A percentile compares a stretch with the other conserved stretches of the same genome.
Evolutionary conservation across 2,329 filamentous ascomycete genomes (phyloP).

Genomic region (Nothophaeocryptopus gaeumannii): DNA sequence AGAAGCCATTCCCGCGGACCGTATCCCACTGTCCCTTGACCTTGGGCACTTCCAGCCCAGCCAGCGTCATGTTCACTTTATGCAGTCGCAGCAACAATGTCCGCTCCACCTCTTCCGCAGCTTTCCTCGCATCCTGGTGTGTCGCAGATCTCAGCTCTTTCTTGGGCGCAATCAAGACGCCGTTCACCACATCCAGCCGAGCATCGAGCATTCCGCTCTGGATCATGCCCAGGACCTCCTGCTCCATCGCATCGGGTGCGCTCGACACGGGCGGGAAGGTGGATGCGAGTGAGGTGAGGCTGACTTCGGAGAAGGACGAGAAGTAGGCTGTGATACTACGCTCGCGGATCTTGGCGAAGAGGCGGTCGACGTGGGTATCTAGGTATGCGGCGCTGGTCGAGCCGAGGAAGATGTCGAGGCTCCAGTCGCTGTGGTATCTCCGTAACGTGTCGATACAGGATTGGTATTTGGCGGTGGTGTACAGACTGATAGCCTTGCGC

Average conservation of each 20-base stretch:
- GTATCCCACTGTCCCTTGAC: slow-evolving; percentile 11
- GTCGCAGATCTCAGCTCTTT: slow-evolving; percentile 65
- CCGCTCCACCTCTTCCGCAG: slow-evolving; percentile 68
- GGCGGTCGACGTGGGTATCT: slow-evolving; percentile 57
- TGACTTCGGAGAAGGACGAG: slow-evolving; percentile 83
- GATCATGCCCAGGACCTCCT: slow-evolving; percentile 78
- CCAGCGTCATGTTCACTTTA: slow-evolving; percentile 70
- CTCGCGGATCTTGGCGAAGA: slow-evolving; percentile 74
- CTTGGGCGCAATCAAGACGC: slow-evolving; percentile 71
- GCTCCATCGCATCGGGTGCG: slow-evolving; percentile 56
- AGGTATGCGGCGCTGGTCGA: slow-evolving; percentile 39
- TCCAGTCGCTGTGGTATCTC: slow-evolving; percentile 76
- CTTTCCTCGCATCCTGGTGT: slow-evolving; percentile 66
- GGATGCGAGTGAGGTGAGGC: slow-evolving; percentile 70
- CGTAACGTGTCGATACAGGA: slow-evolving; percentile 80
- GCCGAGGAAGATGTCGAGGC: slow-evolving; percentile 79
- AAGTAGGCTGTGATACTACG: slow-evolving; percentile 96
- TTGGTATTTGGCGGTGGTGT: slow-evolving; percentile 86
- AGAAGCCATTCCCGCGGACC: slow-evolving; percentile 13
- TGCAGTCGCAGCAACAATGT: slow-evolving; percentile 74
- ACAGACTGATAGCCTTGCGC: slow-evolving; percentile 82
- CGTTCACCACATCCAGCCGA: slow-evolving; percentile 77
- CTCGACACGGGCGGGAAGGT: slow-evolving; percentile 59
- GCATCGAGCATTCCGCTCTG: slow-evolving; percentile 67
- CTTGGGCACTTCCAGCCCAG: slow-evolving; percentile 62